A percentile compares a stretch with the other conserved stretches of the same genome.
These are phyloP conservation scores for Gynostemma pentaphyllum DNA, from an alignment of 306 rosid genomes.

Conservation along the genomic window DNA sequence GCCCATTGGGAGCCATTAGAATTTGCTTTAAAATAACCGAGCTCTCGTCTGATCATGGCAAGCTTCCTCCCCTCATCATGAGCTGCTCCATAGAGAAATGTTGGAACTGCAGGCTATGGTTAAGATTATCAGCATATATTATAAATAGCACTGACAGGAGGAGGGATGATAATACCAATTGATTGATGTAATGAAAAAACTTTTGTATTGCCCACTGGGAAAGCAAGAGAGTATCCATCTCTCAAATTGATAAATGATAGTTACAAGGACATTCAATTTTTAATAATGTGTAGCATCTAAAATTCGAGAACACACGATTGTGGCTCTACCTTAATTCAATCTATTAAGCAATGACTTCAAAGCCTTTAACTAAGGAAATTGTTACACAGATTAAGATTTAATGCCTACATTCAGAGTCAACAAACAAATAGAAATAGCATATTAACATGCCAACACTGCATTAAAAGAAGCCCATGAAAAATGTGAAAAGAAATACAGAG, in stretches of 20 bases:
- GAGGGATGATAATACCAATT: background rate
- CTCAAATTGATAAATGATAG: background rate
- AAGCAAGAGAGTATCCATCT: background rate
- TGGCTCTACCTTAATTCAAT: background rate
- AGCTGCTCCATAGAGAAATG: constrained; percentile 75
- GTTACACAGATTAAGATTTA: background rate
- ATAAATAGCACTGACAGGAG: background rate
- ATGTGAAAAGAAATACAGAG: background rate
- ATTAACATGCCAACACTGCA: background rate
- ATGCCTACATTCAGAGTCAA: background rate
- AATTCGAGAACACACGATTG: background rate
- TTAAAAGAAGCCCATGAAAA: background rate
- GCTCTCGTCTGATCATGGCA: constrained; percentile 55
- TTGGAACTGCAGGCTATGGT: constrained; percentile 48
- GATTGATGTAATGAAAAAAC: background rate
- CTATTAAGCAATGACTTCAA: background rate
- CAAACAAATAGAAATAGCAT: background rate
- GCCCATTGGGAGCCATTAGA: constrained; percentile 48
- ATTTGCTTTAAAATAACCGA: constrained; percentile 83
- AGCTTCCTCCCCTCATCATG: constrained; percentile 64
- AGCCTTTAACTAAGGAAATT: background rate
- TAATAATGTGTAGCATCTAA: background rate
- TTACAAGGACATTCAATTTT: background rate
- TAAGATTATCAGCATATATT: constrained; percentile 14
- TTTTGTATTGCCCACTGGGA: background rate